phyloP scores from a whole-genome alignment of 225 moss, liverwort and hornwort species.

The Physcomitrium patens region DNA sequence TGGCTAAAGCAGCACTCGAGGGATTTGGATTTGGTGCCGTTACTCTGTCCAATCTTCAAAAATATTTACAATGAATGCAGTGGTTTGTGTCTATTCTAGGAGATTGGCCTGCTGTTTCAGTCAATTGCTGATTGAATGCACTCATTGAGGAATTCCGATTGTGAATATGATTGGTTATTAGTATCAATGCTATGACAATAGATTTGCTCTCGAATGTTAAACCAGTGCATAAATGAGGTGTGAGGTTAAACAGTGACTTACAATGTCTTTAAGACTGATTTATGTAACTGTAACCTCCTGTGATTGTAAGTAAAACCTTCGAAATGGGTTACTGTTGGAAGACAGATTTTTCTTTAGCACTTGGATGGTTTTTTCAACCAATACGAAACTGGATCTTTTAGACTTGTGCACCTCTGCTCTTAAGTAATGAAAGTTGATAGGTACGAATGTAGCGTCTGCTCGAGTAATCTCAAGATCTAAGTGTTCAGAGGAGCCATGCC shows the following conservation, averaged over 20 bases:
- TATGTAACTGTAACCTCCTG: not conserved
- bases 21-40: constrained; percentile 82
- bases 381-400: no score
- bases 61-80: constrained; percentile 41
- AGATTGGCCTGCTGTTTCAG: not conserved
- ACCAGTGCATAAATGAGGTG: not conserved
- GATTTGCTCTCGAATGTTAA: not conserved
- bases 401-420: no score
- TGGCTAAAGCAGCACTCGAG: constrained; percentile 74
- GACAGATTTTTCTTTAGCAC: not conserved
- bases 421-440: no score
- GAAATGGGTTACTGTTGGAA: not conserved
- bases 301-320: not conserved
- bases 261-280: not conserved
- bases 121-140: constrained; percentile 11
- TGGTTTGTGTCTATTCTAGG: not conserved
- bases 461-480: no score
- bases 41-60: constrained; percentile 66
- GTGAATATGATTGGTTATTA: not conserved
- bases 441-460: no score
- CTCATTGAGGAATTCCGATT: not conserved
- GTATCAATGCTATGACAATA: not conserved
- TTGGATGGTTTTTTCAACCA: not conserved
- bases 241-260: no score
- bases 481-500: no score